Evolutionary conservation across 768 basidiomycete species (phyloP).

Genomic region (Lactifluus subvellereus): DNA sequence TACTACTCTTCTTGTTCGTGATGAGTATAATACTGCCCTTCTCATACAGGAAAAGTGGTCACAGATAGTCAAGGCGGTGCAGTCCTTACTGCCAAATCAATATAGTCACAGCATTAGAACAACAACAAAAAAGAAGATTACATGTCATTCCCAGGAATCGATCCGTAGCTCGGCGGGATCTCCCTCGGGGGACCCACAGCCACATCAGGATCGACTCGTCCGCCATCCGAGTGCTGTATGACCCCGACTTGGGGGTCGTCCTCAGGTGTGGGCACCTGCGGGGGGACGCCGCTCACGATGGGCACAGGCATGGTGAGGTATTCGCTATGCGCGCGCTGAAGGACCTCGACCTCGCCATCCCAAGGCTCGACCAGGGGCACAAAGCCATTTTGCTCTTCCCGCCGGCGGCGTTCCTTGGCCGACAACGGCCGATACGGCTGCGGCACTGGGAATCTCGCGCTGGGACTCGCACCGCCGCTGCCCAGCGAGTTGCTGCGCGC

Average conservation of each 20-base stretch:
- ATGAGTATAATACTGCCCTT: no score
- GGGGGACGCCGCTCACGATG: no score
- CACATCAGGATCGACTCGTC: conserved; percentile 19
- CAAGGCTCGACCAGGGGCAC: not conserved
- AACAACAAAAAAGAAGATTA: no score
- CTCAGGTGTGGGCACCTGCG: conserved; percentile 12
- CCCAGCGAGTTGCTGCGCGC: not conserved
- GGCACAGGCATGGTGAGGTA: no score
- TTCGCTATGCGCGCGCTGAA: no score
- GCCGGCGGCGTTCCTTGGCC: conserved; percentile 28
- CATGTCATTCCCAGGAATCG: conserved; percentile 22
- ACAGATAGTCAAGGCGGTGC: no score
- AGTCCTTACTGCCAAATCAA: no score
- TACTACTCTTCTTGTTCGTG: no score
- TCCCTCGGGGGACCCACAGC: conserved; percentile 21
- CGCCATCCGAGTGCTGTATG: conserved; percentile 31
- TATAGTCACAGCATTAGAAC: no score
- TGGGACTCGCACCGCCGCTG: not conserved
- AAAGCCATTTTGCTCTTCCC: conserved; percentile 21
- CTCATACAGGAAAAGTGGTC: no score
- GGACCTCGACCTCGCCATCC: no score
- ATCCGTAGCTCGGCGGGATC: conserved; percentile 32
- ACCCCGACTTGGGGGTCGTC: conserved; percentile 14
- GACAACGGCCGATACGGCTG: conserved; percentile 19
- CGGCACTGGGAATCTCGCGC: not conserved